Evolutionary conservation across 1,284 basidiomycete genomes (phyloP).

Genomic region (Bondarzewia mesenterica): DNA sequence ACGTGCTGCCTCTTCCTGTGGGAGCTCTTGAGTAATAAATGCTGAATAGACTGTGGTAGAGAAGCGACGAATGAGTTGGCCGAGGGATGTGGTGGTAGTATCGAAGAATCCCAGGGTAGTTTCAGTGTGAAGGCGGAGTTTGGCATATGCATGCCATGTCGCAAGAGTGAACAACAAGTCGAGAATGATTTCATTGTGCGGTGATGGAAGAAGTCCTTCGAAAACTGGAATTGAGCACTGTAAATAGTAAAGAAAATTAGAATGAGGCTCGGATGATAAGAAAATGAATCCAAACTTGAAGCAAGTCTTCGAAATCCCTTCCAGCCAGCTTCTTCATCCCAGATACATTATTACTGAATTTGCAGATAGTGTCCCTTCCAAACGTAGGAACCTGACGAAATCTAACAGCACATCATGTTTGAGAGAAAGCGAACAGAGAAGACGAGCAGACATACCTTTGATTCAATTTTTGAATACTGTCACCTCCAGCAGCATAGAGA

Average conservation of each 20-base stretch:
- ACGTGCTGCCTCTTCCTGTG: not conserved
- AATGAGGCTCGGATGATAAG: not conserved
- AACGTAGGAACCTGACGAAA: constrained; percentile 21
- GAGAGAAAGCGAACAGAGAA: not conserved
- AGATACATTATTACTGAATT: constrained; percentile 19
- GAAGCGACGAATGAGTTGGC: constrained; percentile 16
- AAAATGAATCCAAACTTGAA: constrained; percentile 14
- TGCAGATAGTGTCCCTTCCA: constrained; percentile 18
- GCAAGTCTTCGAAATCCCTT: constrained; percentile 22
- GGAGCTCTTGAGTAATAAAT: not conserved
- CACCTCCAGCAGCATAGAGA: constrained; percentile 9
- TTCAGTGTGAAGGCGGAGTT: constrained; percentile 23
- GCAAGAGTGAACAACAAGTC: constrained; percentile 19
- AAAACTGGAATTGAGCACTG: constrained; percentile 24
- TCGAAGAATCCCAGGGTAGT: constrained; percentile 15
- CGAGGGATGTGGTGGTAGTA: constrained; percentile 12
- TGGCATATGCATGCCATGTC: constrained; percentile 23
- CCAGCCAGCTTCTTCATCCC: constrained; percentile 20
- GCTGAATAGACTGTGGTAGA: not conserved
- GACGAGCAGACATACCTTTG: not conserved
- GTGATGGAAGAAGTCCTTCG: constrained; percentile 19
- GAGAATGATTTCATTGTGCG: constrained; percentile 14
- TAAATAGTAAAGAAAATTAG: not conserved
- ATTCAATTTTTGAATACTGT: constrained; percentile 16
- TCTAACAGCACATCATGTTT: constrained; percentile 5